A percentile compares a stretch with the other conserved stretches of the same genome.
phyloP scores from a whole-genome alignment of 2,329 filamentous ascomycete species.

The Rhinocladiella similis region DNA sequence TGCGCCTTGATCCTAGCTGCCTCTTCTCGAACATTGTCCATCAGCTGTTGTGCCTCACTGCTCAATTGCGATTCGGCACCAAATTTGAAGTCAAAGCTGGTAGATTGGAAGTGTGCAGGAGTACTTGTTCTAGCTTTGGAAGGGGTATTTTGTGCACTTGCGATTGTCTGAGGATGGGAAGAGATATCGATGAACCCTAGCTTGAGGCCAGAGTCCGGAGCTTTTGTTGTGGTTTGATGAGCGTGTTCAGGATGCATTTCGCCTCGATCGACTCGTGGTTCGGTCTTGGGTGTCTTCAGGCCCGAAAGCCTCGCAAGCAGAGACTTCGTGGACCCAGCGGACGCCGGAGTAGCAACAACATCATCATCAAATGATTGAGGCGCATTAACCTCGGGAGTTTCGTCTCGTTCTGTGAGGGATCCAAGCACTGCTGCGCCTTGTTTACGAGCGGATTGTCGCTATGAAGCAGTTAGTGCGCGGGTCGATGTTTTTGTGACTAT shows the following conservation, averaged over 20 bases:
- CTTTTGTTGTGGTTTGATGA: conserved; percentile 71
- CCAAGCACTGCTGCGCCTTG: conserved; percentile 38
- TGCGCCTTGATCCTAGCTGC: conserved; percentile 69
- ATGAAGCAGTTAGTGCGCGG: conserved; percentile 12
- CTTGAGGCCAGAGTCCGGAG: conserved; percentile 75
- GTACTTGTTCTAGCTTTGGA: conserved; percentile 30
- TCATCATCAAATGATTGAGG: conserved; percentile 34
- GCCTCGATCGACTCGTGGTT: conserved; percentile 67
- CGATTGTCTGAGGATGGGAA: conserved; percentile 21
- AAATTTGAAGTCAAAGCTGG: conserved; percentile 49
- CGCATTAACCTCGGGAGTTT: conserved; percentile 39
- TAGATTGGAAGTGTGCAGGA: conserved; percentile 35
- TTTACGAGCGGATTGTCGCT: conserved; percentile 25
- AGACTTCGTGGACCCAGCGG: conserved; percentile 35
- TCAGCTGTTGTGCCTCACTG: conserved; percentile 55
- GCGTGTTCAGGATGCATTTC: conserved; percentile 92
- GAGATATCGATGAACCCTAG: conserved; percentile 64
- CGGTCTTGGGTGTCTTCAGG: conserved; percentile 62
- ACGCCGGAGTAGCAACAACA: conserved; percentile 33
- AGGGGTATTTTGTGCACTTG: conserved; percentile 40
- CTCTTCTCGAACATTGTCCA: conserved; percentile 70
- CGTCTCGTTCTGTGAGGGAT: conserved; percentile 50
- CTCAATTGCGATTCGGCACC: conserved; percentile 46
- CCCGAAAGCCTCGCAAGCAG: conserved; percentile 35
- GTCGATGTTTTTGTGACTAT: background rate